These are phyloP conservation scores for Stephanocyclus meneghinianus DNA, from an alignment of 352 stramenopile species.

Conservation along the genomic window DNA sequence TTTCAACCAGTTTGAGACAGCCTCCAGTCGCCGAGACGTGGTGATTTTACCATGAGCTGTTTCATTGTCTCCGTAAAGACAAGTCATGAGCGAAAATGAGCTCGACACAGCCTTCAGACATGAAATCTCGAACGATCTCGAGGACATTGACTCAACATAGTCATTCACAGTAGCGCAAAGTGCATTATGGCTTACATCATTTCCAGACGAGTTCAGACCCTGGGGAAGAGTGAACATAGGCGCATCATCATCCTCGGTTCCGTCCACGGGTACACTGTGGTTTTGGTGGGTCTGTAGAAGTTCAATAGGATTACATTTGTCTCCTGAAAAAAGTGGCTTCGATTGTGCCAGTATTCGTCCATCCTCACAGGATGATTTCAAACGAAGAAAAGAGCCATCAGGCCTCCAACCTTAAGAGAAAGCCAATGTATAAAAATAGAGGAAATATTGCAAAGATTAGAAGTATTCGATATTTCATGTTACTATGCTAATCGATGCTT, in stretches of 20 bases:
- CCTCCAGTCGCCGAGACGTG: conserved; percentile 32
- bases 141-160: conserved; percentile 33
- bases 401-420: conserved; percentile 59
- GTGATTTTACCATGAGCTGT: conserved; percentile 3
- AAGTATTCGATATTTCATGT: background rate
- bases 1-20: conserved; percentile 57
- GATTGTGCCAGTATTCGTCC: conserved; percentile 46
- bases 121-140: conserved; percentile 17
- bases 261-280: conserved; percentile 32
- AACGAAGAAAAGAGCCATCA: conserved; percentile 74
- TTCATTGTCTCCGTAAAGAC: conserved; percentile 40
- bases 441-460: background rate
- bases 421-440: conserved; percentile 1
- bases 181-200: background rate
- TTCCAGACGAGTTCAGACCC: conserved; percentile 9
- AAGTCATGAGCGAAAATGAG: conserved; percentile 52
- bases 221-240: conserved; percentile 57
- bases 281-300: conserved; percentile 66
- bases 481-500: conserved; percentile 31
- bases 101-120: conserved; percentile 39
- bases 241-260: conserved; percentile 35
- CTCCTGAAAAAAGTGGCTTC: conserved; percentile 23
- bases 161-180: conserved; percentile 46
- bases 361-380: conserved; percentile 28
- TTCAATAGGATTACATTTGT: conserved; percentile 19